A percentile compares a stretch with the other conserved stretches of the same genome.
Evolutionary conservation across 352 stramenopile genomes (phyloP).

Genomic region (Globisporangium okanoganense): DNA sequence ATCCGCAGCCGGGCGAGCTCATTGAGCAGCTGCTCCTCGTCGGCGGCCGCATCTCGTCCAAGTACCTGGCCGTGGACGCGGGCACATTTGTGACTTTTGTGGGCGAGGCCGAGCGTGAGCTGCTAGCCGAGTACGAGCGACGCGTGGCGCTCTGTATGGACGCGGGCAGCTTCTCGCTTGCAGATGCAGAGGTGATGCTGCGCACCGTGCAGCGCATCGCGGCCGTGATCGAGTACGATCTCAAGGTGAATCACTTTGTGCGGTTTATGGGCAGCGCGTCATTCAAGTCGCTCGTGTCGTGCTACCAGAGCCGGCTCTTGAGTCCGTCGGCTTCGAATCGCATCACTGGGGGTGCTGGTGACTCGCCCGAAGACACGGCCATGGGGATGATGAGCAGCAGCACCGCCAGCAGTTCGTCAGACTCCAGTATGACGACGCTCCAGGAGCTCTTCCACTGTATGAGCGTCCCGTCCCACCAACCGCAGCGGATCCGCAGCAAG

Average conservation of each 20-base stretch:
- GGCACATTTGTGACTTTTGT: constrained; percentile 70
- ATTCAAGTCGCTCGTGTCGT: constrained; percentile 75
- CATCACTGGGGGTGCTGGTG: not conserved
- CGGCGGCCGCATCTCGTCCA: constrained; percentile 50
- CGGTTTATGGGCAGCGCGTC: constrained; percentile 81
- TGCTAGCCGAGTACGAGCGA: constrained; percentile 60
- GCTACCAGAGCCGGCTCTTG: constrained; percentile 70
- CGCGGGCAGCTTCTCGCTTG: constrained; percentile 59
- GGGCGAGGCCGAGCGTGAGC: constrained; percentile 46
- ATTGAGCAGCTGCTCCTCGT: constrained; percentile 67
- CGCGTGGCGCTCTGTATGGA: constrained; percentile 56
- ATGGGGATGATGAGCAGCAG: constrained; percentile 9
- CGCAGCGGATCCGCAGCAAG: constrained; percentile 67
- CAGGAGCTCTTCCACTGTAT: constrained; percentile 88
- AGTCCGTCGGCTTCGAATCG: constrained; percentile 46
- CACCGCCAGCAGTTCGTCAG: constrained; percentile 43
- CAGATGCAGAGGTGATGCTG: constrained; percentile 56
- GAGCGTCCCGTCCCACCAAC: constrained; percentile 81
- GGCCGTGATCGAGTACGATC: constrained; percentile 60
- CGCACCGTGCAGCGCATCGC: constrained; percentile 53
- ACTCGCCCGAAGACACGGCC: constrained; percentile 24
- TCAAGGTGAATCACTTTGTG: constrained; percentile 86
- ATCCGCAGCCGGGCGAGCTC: constrained; percentile 42
- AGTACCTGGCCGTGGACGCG: constrained; percentile 51
- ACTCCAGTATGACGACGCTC: constrained; percentile 78